A percentile compares a stretch with the other conserved stretches of the same genome.
Conservation (phyloP, 208 protist genomes). For the Trypanosoma brucei region DNA sequence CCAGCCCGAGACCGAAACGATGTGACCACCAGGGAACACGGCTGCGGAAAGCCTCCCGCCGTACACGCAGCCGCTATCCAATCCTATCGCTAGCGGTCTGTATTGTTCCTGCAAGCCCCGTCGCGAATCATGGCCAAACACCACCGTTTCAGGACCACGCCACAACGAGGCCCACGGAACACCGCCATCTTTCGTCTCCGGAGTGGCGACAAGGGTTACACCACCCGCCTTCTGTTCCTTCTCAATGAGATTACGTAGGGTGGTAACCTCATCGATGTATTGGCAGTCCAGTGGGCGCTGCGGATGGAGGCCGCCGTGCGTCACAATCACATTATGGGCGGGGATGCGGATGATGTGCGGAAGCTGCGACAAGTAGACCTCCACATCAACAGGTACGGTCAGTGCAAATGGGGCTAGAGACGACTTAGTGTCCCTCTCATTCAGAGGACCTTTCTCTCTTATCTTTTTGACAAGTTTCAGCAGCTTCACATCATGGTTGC, state of each 20-base stretch:
- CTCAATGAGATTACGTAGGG: conserved; percentile 49
- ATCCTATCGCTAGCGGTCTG: conserved; percentile 44
- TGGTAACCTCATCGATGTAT: conserved; percentile 30
- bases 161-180: conserved; percentile 47
- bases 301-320: conserved; percentile 72
- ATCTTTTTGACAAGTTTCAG: conserved; percentile 42
- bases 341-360: conserved; percentile 72
- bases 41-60: conserved; percentile 54
- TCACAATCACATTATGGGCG: conserved; percentile 44
- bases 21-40: conserved; percentile 32
- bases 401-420: conserved; percentile 38
- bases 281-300: conserved; percentile 41
- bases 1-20: conserved; percentile 55
- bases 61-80: conserved; percentile 74
- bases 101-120: conserved; percentile 51
- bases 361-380: conserved; percentile 38
- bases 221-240: neutral
- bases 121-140: conserved; percentile 81
- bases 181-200: conserved; percentile 30
- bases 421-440: conserved; percentile 30
- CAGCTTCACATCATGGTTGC: conserved; percentile 76
- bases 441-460: conserved; percentile 10
- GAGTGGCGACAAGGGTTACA: conserved; percentile 18
- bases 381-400: conserved; percentile 40
- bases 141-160: conserved; percentile 25